These are phyloP conservation scores for Aphanomyces stellatus DNA, from an alignment of 352 stramenopile species.

Conservation along the genomic window DNA sequence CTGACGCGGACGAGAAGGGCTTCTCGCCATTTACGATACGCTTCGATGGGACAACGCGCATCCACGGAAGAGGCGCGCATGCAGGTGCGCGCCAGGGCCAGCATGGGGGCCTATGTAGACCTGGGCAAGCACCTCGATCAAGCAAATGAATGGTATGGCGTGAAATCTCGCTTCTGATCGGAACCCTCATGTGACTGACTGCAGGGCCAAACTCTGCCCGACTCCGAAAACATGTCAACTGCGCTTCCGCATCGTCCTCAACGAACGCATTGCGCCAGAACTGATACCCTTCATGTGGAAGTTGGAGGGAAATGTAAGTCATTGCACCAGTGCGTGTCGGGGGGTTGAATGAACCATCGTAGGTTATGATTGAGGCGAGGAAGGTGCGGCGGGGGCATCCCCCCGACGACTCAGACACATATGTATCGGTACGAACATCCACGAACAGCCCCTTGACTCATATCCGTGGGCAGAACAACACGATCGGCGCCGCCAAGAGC, in stretches of 20 bases:
- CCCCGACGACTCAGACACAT: not conserved
- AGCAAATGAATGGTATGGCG: slow-evolving; percentile 62
- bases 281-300: slow-evolving; percentile 67
- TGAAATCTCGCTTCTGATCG: not conserved
- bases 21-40: not conserved
- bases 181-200: not conserved
- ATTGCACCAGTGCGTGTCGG: not conserved
- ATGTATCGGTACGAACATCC: not conserved
- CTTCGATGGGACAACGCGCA: slow-evolving; percentile 52
- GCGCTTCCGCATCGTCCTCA: slow-evolving; percentile 64
- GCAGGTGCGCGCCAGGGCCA: slow-evolving; percentile 56
- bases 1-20: too few relatives aligned
- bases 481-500: slow-evolving; percentile 54
- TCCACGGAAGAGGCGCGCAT: slow-evolving; percentile 56
- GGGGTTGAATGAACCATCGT: not conserved
- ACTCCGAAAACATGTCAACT: slow-evolving; percentile 70
- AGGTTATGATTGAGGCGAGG: slow-evolving; percentile 52
- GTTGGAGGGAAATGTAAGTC: slow-evolving; percentile 49
- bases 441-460: not conserved
- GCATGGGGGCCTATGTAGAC: slow-evolving; percentile 62
- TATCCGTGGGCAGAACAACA: slow-evolving; percentile 15
- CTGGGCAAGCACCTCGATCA: slow-evolving; percentile 61
- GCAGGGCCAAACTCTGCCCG: slow-evolving; percentile 52
- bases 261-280: slow-evolving; percentile 46
- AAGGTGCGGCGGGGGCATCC: slow-evolving; percentile 47